Conservation (phyloP, 2,329 filamentous ascomycete genomes). For the Didymella segeticola region DNA sequence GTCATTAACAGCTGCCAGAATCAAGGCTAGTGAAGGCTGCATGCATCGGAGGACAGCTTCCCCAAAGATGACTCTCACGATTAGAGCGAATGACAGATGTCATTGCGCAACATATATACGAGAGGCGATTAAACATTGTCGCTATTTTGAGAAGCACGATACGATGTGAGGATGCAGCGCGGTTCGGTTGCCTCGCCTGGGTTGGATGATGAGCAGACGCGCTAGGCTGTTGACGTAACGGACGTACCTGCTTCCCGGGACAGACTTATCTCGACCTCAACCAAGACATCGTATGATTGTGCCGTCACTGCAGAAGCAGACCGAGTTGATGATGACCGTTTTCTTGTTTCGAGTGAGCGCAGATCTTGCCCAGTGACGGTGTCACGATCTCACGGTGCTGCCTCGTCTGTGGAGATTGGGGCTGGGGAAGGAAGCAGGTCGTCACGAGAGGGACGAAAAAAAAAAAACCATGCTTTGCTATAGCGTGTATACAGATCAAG, state of each 20-base stretch:
- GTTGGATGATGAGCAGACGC: constrained; percentile 4
- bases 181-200: constrained; percentile 6
- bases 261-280: constrained; percentile 23
- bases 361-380: constrained; percentile 12
- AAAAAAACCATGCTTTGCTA: constrained; percentile 8
- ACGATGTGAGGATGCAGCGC: constrained; percentile 11
- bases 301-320: constrained; percentile 22
- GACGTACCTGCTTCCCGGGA: constrained; percentile 29
- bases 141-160: constrained; percentile 9
- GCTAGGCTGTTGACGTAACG: constrained; percentile 14
- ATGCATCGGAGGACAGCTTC: background rate
- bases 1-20: constrained; percentile 10
- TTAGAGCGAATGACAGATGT: background rate
- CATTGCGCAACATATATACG: constrained; percentile 14
- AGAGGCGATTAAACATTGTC: background rate
- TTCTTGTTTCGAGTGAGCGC: constrained; percentile 10
- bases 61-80: background rate
- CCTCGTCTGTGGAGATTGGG: constrained; percentile 5
- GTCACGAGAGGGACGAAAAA: constrained; percentile 4
- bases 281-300: constrained; percentile 13
- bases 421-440: constrained; percentile 7
- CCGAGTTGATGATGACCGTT: constrained; percentile 3
- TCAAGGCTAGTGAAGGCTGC: constrained; percentile 6
- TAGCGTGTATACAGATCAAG: constrained; percentile 19
- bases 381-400: constrained; percentile 13